Percentiles rank a stretch among this genome's conserved stretches.
Evolutionary conservation across 2,329 filamentous ascomycete genomes (phyloP).

Genomic region (Sporothrix mexicana): DNA sequence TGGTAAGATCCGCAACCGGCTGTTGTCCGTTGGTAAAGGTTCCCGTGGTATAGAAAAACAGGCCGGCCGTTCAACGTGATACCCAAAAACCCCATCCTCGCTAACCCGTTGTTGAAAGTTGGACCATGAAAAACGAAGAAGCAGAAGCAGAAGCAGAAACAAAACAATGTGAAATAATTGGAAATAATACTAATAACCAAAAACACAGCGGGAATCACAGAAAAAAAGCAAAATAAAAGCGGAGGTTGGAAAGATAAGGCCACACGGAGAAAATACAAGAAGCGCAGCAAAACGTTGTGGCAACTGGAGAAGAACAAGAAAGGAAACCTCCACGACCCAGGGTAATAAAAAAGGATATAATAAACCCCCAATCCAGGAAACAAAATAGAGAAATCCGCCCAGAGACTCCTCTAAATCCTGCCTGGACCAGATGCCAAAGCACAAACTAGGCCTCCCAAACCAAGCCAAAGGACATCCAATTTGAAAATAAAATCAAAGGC

Average conservation of each 20-base stretch:
- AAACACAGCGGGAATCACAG: conserved; percentile 26
- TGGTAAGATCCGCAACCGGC: background rate
- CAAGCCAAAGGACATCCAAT: conserved; percentile 8
- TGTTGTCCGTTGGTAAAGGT: background rate
- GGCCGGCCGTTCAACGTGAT: conserved; percentile 29
- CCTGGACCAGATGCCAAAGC: conserved; percentile 32
- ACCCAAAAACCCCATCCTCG: background rate
- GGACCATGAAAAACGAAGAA: background rate
- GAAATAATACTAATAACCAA: background rate
- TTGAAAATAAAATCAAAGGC: conserved; percentile 10
- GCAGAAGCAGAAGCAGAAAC: background rate
- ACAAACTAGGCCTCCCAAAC: conserved; percentile 32
- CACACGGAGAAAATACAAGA: background rate
- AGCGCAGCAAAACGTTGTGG: background rate
- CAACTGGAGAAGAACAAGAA: background rate
- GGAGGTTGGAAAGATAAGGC: background rate
- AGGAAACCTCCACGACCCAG: conserved; percentile 13
- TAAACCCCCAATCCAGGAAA: conserved; percentile 12
- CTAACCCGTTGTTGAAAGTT: background rate
- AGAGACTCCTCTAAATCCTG: conserved; percentile 36
- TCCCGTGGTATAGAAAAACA: conserved; percentile 21
- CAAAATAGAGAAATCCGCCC: conserved; percentile 33
- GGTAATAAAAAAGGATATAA: conserved; percentile 26
- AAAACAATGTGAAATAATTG: background rate
- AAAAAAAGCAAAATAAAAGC: background rate